Evolutionary conservation across 768 basidiomycete species (phyloP).

Genomic region (Suillus subaureus): DNA sequence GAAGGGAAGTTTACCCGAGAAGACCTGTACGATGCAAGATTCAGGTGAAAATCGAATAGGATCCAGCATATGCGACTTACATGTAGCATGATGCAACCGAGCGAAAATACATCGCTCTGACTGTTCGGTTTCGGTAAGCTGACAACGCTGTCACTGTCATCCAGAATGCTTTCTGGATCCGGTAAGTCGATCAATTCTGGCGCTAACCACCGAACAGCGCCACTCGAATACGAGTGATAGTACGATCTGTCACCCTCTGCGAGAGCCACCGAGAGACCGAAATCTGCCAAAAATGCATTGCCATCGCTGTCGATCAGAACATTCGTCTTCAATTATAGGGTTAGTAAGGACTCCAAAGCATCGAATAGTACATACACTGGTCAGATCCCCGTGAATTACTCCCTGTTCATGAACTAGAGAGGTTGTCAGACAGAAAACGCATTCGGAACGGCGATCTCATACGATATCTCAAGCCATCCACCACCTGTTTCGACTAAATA

Average conservation of each 20-base stretch:
- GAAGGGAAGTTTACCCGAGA: background rate
- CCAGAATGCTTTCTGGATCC: background rate
- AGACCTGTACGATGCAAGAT: background rate
- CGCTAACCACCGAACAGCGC: background rate
- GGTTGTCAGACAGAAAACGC: background rate
- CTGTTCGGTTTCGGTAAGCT: background rate
- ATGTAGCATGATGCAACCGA: constrained; percentile 4
- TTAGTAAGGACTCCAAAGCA: background rate
- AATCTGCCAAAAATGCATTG: background rate
- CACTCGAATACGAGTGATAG: background rate
- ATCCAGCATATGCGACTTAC: background rate
- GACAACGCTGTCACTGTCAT: background rate
- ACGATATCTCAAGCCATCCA: constrained; percentile 1
- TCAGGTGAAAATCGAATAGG: background rate
- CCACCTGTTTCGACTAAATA: background rate
- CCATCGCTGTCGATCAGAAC: background rate
- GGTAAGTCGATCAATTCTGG: background rate
- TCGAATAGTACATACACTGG: background rate
- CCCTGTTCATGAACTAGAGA: background rate
- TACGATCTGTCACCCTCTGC: background rate
- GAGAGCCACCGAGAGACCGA: background rate
- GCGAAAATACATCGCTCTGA: constrained; percentile 1
- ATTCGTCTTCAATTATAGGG: background rate
- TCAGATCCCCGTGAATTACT: background rate
- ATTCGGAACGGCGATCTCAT: background rate